A percentile compares a stretch with the other conserved stretches of the same genome.
These are phyloP conservation scores for Arthrocladium fulminans DNA, from an alignment of 2,329 filamentous ascomycete species.

Conservation along the genomic window DNA sequence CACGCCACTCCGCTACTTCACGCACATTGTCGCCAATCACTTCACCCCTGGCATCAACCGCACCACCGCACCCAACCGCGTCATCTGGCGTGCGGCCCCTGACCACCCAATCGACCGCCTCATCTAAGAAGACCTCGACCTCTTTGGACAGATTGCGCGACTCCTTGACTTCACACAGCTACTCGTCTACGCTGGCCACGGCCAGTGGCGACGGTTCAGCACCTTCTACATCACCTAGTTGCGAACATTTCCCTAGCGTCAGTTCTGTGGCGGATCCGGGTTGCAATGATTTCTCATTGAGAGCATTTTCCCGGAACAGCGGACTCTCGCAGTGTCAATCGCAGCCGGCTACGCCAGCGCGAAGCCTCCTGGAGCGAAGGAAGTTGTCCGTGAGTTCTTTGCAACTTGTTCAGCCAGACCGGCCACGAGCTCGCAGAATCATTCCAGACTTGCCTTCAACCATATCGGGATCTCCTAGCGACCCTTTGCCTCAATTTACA, in stretches of 20 bases:
- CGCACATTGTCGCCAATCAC: constrained; percentile 8
- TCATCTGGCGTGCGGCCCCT: background rate
- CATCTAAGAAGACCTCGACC: constrained; percentile 5
- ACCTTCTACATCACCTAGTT: constrained; percentile 3
- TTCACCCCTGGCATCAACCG: constrained; percentile 7
- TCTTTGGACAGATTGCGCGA: constrained; percentile 3
- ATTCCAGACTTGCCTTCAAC: background rate
- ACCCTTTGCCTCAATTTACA: background rate
- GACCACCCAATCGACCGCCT: background rate
- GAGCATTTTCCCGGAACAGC: background rate
- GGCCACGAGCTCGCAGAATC: background rate
- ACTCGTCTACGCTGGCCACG: background rate
- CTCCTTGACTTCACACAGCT: background rate
- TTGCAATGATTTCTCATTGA: background rate
- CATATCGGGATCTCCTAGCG: constrained; percentile 9
- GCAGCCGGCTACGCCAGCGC: background rate
- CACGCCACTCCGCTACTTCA: background rate
- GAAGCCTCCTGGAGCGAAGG: constrained; percentile 3
- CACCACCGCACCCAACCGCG: background rate
- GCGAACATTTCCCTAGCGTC: constrained; percentile 1
- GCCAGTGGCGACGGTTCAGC: background rate
- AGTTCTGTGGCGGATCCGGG: background rate
- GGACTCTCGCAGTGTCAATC: background rate
- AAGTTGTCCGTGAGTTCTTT: background rate
- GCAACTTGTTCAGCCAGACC: background rate